These are phyloP conservation scores for Fraxinus americana DNA, from an alignment of 257 asterid genomes.

Conservation along the genomic window DNA sequence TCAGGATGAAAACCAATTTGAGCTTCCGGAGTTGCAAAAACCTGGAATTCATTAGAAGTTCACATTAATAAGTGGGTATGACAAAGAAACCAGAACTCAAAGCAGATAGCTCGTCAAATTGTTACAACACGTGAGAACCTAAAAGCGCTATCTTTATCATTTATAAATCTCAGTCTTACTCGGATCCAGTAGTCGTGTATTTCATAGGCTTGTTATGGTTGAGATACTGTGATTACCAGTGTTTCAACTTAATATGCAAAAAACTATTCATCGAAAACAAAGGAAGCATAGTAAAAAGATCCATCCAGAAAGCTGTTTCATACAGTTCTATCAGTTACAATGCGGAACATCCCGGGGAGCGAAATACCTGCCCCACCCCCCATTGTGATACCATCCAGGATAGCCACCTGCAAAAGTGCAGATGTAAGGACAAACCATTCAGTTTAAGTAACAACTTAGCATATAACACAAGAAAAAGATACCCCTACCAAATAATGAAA, in stretches of 20 bases:
- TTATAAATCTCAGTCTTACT: background rate
- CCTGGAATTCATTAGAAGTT: slow-evolving; percentile 48
- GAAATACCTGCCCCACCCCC: slow-evolving; percentile 97
- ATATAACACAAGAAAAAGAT: slow-evolving; percentile 18
- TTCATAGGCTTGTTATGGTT: background rate
- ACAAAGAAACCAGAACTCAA: background rate
- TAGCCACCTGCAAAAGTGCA: slow-evolving; percentile 73
- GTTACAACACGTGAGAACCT: background rate
- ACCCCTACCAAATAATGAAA: slow-evolving; percentile 11
- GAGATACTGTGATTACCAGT: background rate
- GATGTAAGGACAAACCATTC: slow-evolving; percentile 7
- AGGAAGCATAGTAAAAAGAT: slow-evolving; percentile 23
- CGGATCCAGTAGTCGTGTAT: background rate
- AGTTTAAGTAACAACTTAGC: slow-evolving; percentile 9
- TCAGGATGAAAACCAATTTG: slow-evolving; percentile 98
- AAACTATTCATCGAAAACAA: slow-evolving; percentile 10
- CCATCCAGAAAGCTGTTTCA: slow-evolving; percentile 46
- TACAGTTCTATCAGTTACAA: slow-evolving; percentile 97
- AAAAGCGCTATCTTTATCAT: background rate
- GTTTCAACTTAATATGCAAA: background rate
- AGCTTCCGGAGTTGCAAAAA: slow-evolving; percentile 80
- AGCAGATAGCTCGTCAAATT: background rate
- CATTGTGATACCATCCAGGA: slow-evolving; percentile 89
- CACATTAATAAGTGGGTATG: background rate
- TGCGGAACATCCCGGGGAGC: slow-evolving; percentile 93